Percentiles rank a stretch among this genome's conserved stretches.
These are phyloP conservation scores for Tylopilus sp. DNA, from an alignment of 1,284 basidiomycete species.

Conservation along the genomic window DNA sequence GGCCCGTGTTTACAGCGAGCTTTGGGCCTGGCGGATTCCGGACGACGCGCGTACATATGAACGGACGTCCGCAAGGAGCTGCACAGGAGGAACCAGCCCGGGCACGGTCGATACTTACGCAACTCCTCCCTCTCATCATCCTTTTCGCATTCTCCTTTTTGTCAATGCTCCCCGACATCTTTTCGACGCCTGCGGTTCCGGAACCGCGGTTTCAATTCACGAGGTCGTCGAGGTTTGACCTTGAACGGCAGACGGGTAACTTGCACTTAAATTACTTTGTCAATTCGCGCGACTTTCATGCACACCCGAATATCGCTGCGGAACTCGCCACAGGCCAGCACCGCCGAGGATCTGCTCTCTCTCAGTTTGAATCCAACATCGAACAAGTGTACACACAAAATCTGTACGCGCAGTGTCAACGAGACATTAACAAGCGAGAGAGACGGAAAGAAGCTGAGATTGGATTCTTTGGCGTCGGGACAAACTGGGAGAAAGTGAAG, in stretches of 20 bases:
- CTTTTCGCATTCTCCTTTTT: slow-evolving; percentile 84
- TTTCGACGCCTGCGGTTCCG: slow-evolving; percentile 62
- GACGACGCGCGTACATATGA: slow-evolving; percentile 50
- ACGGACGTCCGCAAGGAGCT: slow-evolving; percentile 36
- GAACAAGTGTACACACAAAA: slow-evolving; percentile 71
- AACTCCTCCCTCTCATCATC: slow-evolving; percentile 84
- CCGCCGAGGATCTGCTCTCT: slow-evolving; percentile 35
- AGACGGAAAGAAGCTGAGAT: slow-evolving; percentile 70
- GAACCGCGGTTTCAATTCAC: slow-evolving; percentile 83
- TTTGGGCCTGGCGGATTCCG: slow-evolving; percentile 80
- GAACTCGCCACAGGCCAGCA: slow-evolving; percentile 55
- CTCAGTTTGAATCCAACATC: slow-evolving; percentile 62
- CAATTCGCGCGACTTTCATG: slow-evolving; percentile 73
- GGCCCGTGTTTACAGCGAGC: slow-evolving; percentile 63
- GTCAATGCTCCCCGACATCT: slow-evolving; percentile 77
- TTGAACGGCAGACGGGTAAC: slow-evolving; percentile 63
- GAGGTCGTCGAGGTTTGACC: slow-evolving; percentile 53
- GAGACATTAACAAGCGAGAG: slow-evolving; percentile 58
- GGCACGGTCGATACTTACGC: slow-evolving; percentile 69
- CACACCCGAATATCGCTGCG: slow-evolving; percentile 72
- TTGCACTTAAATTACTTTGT: slow-evolving; percentile 84
- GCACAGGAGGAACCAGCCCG: slow-evolving; percentile 36
- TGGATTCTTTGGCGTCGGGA: slow-evolving; percentile 85
- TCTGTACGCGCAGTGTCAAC: slow-evolving; percentile 68
- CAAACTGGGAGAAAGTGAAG: slow-evolving; percentile 83